Conservation (phyloP, 2,329 filamentous ascomycete genomes). For the Fusarium sp. region DNA sequence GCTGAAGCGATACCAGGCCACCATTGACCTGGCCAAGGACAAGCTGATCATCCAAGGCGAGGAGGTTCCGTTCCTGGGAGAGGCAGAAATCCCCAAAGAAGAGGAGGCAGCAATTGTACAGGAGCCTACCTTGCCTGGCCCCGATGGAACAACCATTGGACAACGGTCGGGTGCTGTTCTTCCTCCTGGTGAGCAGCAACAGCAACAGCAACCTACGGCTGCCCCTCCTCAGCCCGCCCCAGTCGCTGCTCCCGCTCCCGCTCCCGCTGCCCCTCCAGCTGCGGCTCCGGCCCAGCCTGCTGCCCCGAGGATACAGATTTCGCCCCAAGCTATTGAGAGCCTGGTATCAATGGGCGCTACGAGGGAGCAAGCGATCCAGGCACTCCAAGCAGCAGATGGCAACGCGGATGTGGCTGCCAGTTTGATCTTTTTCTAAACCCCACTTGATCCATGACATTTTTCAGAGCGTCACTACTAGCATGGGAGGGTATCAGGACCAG, state of each 20-base stretch:
- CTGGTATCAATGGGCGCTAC: conserved; percentile 83
- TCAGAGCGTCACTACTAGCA: conserved; percentile 20
- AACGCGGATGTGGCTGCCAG: conserved; percentile 91
- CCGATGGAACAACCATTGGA: conserved; percentile 90
- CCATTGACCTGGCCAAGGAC: conserved; percentile 87
- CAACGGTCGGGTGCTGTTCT: conserved; percentile 82
- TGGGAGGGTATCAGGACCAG: conserved; percentile 8
- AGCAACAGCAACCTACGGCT: conserved; percentile 25
- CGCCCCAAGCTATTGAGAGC: conserved; percentile 77
- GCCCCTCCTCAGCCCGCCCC: conserved; percentile 40
- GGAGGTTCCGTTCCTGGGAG: conserved; percentile 89
- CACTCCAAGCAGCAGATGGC: conserved; percentile 84
- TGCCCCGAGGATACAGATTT: conserved; percentile 52
- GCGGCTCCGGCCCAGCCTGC: conserved; percentile 44
- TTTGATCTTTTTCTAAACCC: conserved; percentile 69
- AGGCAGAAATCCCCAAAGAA: conserved; percentile 92
- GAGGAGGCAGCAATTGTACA: conserved; percentile 79
- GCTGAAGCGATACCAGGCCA: conserved; percentile 94
- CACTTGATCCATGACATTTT: conserved; percentile 11
- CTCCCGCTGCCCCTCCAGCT: conserved; percentile 42
- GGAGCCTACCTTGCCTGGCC: conserved; percentile 87
- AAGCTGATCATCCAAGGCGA: conserved; percentile 89
- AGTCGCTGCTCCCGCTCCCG: conserved; percentile 42
- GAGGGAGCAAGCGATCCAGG: conserved; percentile 79
- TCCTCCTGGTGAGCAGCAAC: conserved; percentile 38